These are phyloP conservation scores for Castanospermum australe DNA, from an alignment of 306 rosid genomes.

Conservation along the genomic window DNA sequence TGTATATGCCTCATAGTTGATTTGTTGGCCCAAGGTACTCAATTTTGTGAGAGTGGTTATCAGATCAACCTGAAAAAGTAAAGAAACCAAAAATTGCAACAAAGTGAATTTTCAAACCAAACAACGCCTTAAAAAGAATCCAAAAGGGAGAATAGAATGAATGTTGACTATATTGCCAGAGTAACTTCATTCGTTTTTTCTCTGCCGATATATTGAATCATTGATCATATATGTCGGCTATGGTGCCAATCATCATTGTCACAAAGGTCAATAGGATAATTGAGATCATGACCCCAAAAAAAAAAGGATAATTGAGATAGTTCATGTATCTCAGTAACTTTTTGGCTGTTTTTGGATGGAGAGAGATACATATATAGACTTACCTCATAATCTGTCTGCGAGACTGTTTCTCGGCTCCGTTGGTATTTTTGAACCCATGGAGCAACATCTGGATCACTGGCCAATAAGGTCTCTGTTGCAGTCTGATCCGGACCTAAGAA, in stretches of 20 bases:
- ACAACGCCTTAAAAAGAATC: not conserved
- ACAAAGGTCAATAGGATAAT: not conserved
- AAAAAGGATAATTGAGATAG: not conserved
- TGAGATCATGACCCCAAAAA: too few relatives aligned
- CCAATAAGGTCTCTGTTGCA: slow-evolving; percentile 74
- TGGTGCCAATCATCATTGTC: not conserved
- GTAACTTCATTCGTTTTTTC: not conserved
- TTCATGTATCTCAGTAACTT: not conserved
- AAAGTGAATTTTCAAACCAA: slow-evolving; percentile 19
- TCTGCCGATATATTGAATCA: not conserved
- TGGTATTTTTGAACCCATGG: slow-evolving; percentile 94
- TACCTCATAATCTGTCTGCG: slow-evolving; percentile 94
- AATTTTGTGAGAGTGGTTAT: slow-evolving; percentile 81
- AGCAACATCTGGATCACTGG: slow-evolving; percentile 73
- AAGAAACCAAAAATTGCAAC: not conserved
- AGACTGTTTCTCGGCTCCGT: slow-evolving; percentile 91
- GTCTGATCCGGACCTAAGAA: slow-evolving; percentile 89
- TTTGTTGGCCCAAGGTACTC: slow-evolving; percentile 77
- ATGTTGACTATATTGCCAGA: not conserved
- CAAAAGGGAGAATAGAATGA: not conserved
- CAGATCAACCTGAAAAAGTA: slow-evolving; percentile 75
- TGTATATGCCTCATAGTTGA: slow-evolving; percentile 86
- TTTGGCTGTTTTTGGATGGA: not conserved
- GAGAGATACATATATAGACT: not conserved
- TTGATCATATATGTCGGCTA: not conserved